Base-by-base conservation (phyloP, 2,329 filamentous ascomycete species). In the Colletotrichum sojae region DNA sequence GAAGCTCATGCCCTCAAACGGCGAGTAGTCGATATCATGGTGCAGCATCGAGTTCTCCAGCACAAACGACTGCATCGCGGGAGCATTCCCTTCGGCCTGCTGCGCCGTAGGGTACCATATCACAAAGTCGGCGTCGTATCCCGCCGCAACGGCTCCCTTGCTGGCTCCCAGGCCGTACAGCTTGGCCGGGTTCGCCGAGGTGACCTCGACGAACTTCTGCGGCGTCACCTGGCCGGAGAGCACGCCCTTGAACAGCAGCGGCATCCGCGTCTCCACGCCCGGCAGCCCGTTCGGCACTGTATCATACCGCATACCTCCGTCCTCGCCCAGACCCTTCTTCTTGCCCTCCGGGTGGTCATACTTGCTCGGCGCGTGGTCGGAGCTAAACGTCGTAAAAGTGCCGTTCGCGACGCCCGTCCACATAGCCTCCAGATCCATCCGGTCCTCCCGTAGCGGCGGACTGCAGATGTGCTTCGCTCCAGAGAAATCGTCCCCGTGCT, bases 11-110 rank as follows among this genome's bases (percentile, higher is more conserved):
- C 88, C 88, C 74, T 91, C 88, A 72, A 86, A 91, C 0, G 89
- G 88, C 9, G 88, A 90, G 73, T 91, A 90, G 73, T 91, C 88
- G 2, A 89, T 84, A 69, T 87, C 83, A 74, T 91, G 89, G 76
- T 91, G 88, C 71, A 91, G 75, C 78, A 85, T 84, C 8, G 80
- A 78, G 72, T 90, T 89, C 48, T 77, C 76, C 70, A 87, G 83
- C 13, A 79, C 76, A 18, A 83, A 75, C 72, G 83, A 71, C 61
- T 55, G 39, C 46, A 70, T 63, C 53, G 74, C 77, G 1, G 25
- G 15, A 6, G 52, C 59, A 1, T 16, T 13, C 5, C 43, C 64
- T 12, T 22, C 51, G 13, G 22, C 40, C 20, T 68, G 65, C 39
- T 65, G 22, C n/a, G 40, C 20, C 15, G 54, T 67, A 1, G 86